A percentile compares a stretch with the other conserved stretches of the same genome.
Conservation (phyloP, 257 asterid species). For the Echium plantagineum region DNA sequence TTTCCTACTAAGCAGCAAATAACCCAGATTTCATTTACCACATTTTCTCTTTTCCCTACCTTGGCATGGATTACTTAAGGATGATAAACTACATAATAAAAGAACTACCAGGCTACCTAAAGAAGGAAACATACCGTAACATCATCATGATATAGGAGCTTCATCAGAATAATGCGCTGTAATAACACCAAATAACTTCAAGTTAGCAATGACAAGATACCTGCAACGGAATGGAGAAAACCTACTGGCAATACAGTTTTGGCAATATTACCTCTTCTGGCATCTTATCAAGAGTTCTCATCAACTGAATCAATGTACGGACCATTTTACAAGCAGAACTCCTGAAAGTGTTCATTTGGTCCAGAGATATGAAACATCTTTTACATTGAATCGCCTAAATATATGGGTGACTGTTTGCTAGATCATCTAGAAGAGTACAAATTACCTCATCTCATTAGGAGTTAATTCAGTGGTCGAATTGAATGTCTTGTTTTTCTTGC, state of each 20-base stretch:
- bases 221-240: not conserved
- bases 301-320: conserved; percentile 65
- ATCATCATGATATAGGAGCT: conserved; percentile 81
- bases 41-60: not conserved
- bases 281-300: conserved; percentile 96
- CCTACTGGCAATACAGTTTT: not conserved
- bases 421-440: conserved; percentile 2
- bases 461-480: conserved; percentile 65
- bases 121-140: conserved; percentile 53
- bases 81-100: conserved; percentile 6
- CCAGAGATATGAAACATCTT: conserved; percentile 6
- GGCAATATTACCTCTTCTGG: conserved; percentile 61
- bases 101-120: conserved; percentile 2
- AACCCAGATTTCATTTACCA: not conserved
- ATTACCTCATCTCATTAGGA: conserved; percentile 84
- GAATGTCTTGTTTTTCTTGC: conserved; percentile 67
- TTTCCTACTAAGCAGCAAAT: not conserved
- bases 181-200: conserved; percentile 16
- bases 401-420: conserved; percentile 4
- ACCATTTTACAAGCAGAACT: conserved; percentile 97
- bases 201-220: conserved; percentile 11
- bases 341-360: conserved; percentile 33
- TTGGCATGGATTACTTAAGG: conserved; percentile 1
- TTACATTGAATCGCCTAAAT: conserved; percentile 7
- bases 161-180: conserved; percentile 93